Conservation (phyloP, 129 eudicot genomes). For the Flaveria sonorensis region DNA sequence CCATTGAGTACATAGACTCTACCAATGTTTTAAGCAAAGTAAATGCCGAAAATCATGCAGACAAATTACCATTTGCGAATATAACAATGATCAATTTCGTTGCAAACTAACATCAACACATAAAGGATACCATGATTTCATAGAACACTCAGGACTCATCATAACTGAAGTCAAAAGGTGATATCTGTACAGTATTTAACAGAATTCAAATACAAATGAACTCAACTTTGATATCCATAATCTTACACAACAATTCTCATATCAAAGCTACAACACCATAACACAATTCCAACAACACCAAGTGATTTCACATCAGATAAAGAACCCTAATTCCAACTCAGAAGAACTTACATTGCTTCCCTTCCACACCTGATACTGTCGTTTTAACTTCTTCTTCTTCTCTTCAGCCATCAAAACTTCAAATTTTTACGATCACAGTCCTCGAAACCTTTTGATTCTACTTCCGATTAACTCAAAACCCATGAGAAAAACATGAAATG, state of each 20-base stretch:
- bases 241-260: too few species aligned
- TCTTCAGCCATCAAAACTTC: conserved; percentile 43
- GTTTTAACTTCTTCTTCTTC: conserved; percentile 36
- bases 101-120: background rate
- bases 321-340: background rate
- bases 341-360: conserved; percentile 82
- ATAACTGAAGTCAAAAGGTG: background rate
- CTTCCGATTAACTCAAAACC: conserved; percentile 18
- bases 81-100: background rate
- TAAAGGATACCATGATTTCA: background rate
- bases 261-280: background rate
- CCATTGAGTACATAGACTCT: too few species aligned
- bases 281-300: background rate
- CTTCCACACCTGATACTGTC: conserved; percentile 86
- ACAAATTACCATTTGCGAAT: background rate
- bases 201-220: too few species aligned
- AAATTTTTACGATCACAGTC: background rate
- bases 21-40: background rate
- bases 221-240: background rate
- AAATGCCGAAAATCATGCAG: background rate
- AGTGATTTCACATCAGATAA: too few species aligned
- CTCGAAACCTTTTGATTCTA: background rate
- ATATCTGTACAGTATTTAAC: background rate
- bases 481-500: conserved; percentile 14
- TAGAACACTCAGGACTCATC: background rate